Conservation (phyloP, 192 early-diverging fungal genomes). For the Powellomyces hirtus region DNA sequence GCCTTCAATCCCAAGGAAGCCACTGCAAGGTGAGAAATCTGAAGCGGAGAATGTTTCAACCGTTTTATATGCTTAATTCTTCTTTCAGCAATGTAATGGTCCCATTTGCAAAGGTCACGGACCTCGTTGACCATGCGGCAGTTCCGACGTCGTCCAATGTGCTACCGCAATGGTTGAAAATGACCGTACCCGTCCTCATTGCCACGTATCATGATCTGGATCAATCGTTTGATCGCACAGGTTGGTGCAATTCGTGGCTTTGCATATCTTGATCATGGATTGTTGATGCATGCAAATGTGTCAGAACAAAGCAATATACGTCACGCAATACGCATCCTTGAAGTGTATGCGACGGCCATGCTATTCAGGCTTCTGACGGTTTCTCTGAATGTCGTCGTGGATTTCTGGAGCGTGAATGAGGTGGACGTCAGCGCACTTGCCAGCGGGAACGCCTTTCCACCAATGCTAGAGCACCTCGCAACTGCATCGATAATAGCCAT, state of each 20-base stretch:
- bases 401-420: too few species aligned
- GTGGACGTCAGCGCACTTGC: too few species aligned
- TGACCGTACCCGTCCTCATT: slow-evolving; percentile 22
- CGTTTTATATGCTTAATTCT: too few species aligned
- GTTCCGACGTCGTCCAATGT: too few species aligned
- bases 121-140: too few species aligned
- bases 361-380: not conserved
- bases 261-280: too few species aligned
- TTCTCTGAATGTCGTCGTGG: too few species aligned
- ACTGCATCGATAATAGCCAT: not conserved
- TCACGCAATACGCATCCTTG: slow-evolving; percentile 12
- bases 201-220: slow-evolving; percentile 30
- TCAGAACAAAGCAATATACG: too few species aligned
- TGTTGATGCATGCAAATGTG: too few species aligned
- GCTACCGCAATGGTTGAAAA: not conserved
- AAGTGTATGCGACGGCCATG: slow-evolving; percentile 1
- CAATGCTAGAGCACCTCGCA: not conserved
- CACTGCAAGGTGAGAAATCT: not conserved
- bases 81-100: not conserved
- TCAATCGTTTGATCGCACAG: slow-evolving; percentile 14
- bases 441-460: too few species aligned
- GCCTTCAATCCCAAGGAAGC: slow-evolving; percentile 1
- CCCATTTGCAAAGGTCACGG: too few species aligned
- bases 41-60: too few species aligned
- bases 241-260: not conserved